phyloP scores from a whole-genome alignment of 352 stramenopile genomes.

The Pythium volutum region DNA sequence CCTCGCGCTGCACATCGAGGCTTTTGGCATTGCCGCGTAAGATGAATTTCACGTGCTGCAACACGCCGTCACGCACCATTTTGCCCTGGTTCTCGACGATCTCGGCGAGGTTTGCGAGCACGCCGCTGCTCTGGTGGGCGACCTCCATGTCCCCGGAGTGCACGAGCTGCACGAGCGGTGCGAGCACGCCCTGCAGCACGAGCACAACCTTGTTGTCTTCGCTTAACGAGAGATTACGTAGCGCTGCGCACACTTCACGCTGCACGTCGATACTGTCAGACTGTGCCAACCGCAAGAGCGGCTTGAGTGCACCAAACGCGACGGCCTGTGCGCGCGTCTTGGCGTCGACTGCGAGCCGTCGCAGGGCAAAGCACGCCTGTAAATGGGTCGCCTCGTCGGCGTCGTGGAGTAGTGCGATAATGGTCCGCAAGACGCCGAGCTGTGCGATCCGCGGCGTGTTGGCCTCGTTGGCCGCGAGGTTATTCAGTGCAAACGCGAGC shows the following conservation, averaged over 20 bases:
- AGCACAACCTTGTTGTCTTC: constrained; percentile 94
- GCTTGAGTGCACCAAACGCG: constrained; percentile 88
- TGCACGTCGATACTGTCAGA: constrained; percentile 91
- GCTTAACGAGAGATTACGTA: constrained; percentile 91
- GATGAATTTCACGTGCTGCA: constrained; percentile 96
- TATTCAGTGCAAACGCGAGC: constrained; percentile 94
- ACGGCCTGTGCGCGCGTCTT: constrained; percentile 92
- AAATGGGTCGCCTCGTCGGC: constrained; percentile 92
- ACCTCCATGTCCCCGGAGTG: constrained; percentile 91
- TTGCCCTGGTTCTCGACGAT: constrained; percentile 92
- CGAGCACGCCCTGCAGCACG: constrained; percentile 77
- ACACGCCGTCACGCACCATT: constrained; percentile 94
- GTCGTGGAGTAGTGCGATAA: constrained; percentile 87
- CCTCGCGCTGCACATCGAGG: constrained; percentile 93
- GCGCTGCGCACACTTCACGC: constrained; percentile 88
- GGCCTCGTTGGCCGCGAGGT: constrained; percentile 88
- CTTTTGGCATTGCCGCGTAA: constrained; percentile 72
- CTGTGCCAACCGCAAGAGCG: constrained; percentile 84
- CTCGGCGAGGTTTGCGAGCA: constrained; percentile 93
- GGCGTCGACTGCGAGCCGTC: constrained; percentile 89
- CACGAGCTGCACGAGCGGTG: constrained; percentile 84
- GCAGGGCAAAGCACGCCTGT: constrained; percentile 90
- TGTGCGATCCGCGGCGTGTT: constrained; percentile 89
- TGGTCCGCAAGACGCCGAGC: constrained; percentile 77
- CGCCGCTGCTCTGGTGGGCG: constrained; percentile 86